Evolutionary conservation across 306 rosid species (phyloP).

Genomic region (Cucumis cinereus): DNA sequence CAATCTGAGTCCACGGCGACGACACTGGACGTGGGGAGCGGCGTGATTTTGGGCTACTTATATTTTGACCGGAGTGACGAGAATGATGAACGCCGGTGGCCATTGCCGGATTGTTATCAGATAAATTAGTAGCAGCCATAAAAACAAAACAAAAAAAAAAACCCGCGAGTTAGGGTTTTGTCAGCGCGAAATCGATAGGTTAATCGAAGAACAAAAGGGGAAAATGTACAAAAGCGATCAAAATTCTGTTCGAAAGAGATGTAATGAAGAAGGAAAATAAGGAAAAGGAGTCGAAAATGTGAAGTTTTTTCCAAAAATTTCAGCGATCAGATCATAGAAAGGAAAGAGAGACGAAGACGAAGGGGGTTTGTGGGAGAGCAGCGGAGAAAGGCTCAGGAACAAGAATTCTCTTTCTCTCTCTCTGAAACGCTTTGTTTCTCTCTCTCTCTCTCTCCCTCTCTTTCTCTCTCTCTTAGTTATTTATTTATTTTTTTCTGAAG

Average conservation of each 20-base stretch:
- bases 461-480: neutral
- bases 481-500: too few relatives aligned
- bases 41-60: conserved; percentile 28
- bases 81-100: conserved; percentile 17
- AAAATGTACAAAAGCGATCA: conserved; percentile 13
- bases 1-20: conserved; percentile 46
- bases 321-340: conserved; percentile 50
- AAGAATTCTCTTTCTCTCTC: conserved; percentile 6
- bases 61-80: conserved; percentile 22
- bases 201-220: conserved; percentile 25
- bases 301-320: conserved; percentile 33
- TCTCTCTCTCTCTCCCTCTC: neutral
- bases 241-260: neutral
- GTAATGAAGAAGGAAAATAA: neutral
- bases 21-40: conserved; percentile 13
- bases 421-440: neutral
- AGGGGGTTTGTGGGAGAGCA: neutral
- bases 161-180: conserved; percentile 24
- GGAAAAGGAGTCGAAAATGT: conserved; percentile 11
- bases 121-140: conserved; percentile 28
- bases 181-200: conserved; percentile 18
- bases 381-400: conserved; percentile 1
- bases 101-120: conserved; percentile 1
- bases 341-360: conserved; percentile 10
- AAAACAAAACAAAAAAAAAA: neutral